phyloP scores from a whole-genome alignment of 257 asterid species.

The Cynanchum wilfordii region DNA sequence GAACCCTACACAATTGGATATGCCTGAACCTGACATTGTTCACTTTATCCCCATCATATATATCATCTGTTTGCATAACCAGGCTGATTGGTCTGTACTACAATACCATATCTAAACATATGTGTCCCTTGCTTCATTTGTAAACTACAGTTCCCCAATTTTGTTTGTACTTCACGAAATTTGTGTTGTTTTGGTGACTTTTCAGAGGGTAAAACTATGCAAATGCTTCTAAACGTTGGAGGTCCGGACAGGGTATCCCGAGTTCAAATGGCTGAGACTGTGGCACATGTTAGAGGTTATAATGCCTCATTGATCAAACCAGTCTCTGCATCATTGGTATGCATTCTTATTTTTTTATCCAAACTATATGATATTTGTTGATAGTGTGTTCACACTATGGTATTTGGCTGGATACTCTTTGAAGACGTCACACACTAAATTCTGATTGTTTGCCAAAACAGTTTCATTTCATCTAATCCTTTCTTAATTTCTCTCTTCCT shows the following conservation, averaged over 20 bases:
- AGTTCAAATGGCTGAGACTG: slow-evolving; percentile 96
- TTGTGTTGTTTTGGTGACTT: slow-evolving; percentile 6
- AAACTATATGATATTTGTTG: no score
- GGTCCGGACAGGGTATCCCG: slow-evolving; percentile 88
- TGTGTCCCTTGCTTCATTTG: neutral
- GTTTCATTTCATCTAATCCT: neutral
- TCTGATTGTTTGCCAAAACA: neutral
- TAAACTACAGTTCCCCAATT: neutral
- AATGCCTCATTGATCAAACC: slow-evolving; percentile 58
- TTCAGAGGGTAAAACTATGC: slow-evolving; percentile 58
- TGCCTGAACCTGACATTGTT: neutral
- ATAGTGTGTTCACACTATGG: neutral
- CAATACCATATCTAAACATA: neutral
- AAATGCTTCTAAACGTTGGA: slow-evolving; percentile 67
- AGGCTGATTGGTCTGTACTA: neutral
- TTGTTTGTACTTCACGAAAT: neutral
- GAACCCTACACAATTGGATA: neutral
- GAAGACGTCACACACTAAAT: neutral
- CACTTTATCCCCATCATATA: neutral
- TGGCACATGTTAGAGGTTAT: slow-evolving; percentile 63
- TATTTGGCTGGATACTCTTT: neutral
- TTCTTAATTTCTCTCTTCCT: neutral
- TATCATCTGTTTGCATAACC: neutral
- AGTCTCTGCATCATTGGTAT: slow-evolving; percentile 80
- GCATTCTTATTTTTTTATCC: neutral